Base-by-base conservation (phyloP, 2,329 filamentous ascomycete species). In the Aspergillus awamori region DNA sequence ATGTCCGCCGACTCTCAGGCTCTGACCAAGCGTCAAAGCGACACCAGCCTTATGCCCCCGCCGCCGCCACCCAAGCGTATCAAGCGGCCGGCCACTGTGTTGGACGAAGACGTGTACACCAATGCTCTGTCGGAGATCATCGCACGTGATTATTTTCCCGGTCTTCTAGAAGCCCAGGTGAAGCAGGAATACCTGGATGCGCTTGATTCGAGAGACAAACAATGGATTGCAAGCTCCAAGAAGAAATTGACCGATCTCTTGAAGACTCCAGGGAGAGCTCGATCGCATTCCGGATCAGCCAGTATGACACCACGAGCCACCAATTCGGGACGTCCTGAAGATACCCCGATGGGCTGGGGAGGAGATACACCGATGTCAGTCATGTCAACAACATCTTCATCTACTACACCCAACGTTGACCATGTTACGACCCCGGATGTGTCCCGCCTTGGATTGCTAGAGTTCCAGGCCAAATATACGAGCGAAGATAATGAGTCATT, bases 401-500 rank as follows among this genome's bases (percentile, higher is more conserved):
- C 72, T 22, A 70, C 74, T 15, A 72, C 74, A 36, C 52, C 51
- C 76, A 55, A 80, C 76, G 60, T 80, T 80, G 24, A 30, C 51
- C 74, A 78, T 54, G 81, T 78, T 57, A 79, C 60, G 77, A 83
- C 33, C 2, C 81, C 92, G 17, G 89, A 96, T 73, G 87, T 78
- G 2, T 74, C 89, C 45, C 89, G 89, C 68, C 87, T 98, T 82
- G 93, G 89, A 62, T 83, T 99, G 1, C 87, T 89, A 57, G 86
- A 89, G 1, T 99, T 97, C 70, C 95, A 99, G 73, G 85, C 90
- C 3, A 94, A 91, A 67, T 98, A 97, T 78, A 99, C 94, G 1
- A 97, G 92, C 71, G 95, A 99, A 76, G 95, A 99, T 75, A 98
- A 98, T 72, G 95, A 97, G 74, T 96, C 91, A 69, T 98, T 99